Evolutionary conservation across 208 protist genomes (phyloP).

Genomic region (Acanthamoeba lenticulata): DNA sequence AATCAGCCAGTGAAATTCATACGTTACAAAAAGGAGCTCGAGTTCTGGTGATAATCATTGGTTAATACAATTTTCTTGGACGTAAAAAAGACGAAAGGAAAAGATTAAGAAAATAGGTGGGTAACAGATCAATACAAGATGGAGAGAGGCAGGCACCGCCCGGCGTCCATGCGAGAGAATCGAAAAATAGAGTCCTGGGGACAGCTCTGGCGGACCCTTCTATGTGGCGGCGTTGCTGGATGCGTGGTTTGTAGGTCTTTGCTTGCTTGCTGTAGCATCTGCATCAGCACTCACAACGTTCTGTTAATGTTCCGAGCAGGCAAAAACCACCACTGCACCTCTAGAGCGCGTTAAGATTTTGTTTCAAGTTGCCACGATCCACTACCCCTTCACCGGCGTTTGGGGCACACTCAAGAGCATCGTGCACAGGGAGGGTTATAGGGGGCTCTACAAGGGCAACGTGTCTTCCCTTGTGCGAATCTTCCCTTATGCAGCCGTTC

Average conservation of each 20-base stretch:
- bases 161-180: background rate
- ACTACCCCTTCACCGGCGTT: constrained; percentile 49
- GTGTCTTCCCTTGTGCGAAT: constrained; percentile 21
- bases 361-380: background rate
- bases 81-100: too few relatives aligned
- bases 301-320: background rate
- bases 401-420: background rate
- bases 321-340: background rate
- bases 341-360: constrained; percentile 50
- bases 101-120: background rate
- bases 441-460: constrained; percentile 51
- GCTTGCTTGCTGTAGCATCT: background rate
- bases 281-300: background rate
- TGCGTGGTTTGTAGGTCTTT: constrained; percentile 48
- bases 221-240: background rate
- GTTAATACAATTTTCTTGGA: too few relatives aligned
- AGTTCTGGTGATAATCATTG: too few relatives aligned
- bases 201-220: background rate
- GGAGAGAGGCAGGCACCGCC: background rate
- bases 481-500: background rate
- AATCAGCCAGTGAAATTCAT: background rate
- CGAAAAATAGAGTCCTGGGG: background rate
- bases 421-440: constrained; percentile 3
- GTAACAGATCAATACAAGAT: background rate
- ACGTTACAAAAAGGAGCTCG: background rate